Evolutionary conservation across 2,329 filamentous ascomycete genomes (phyloP).

Genomic region (Myriosclerotinia duriaeana): DNA sequence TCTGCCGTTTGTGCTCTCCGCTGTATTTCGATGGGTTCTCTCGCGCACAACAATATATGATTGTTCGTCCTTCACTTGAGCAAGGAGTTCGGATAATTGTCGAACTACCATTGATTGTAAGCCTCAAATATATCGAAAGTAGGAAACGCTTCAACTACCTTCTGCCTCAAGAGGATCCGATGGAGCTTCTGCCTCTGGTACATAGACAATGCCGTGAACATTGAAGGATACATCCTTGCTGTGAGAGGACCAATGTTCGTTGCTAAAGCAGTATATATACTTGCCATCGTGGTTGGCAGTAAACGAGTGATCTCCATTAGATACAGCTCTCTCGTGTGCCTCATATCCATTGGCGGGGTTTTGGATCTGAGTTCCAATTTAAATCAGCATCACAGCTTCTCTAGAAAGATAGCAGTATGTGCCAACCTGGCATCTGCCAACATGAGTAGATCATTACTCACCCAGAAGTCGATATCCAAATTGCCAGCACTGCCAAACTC

Average conservation of each 20-base stretch:
- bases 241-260: conserved; percentile 94
- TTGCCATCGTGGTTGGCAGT: conserved; percentile 81
- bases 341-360: conserved; percentile 75
- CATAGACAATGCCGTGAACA: conserved; percentile 97
- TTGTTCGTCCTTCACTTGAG: conserved; percentile 96
- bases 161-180: conserved; percentile 88
- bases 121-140: not conserved
- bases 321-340: conserved; percentile 75
- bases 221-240: conserved; percentile 99
- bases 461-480: conserved; percentile 97
- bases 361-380: conserved; percentile 58
- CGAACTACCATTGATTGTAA: conserved; percentile 58
- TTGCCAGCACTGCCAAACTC: conserved; percentile 95
- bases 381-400: not conserved
- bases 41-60: conserved; percentile 94
- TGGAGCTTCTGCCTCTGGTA: conserved; percentile 80
- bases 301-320: conserved; percentile 92
- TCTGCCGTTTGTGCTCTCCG: conserved; percentile 93
- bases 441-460: conserved; percentile 50
- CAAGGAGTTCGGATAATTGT: conserved; percentile 77
- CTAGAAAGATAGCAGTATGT: not conserved
- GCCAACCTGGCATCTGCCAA: not conserved
- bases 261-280: conserved; percentile 97
- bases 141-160: conserved; percentile 54
- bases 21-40: conserved; percentile 95